Conservation (phyloP, 2,329 filamentous ascomycete species). For the Cryphonectria naterciae region DNA sequence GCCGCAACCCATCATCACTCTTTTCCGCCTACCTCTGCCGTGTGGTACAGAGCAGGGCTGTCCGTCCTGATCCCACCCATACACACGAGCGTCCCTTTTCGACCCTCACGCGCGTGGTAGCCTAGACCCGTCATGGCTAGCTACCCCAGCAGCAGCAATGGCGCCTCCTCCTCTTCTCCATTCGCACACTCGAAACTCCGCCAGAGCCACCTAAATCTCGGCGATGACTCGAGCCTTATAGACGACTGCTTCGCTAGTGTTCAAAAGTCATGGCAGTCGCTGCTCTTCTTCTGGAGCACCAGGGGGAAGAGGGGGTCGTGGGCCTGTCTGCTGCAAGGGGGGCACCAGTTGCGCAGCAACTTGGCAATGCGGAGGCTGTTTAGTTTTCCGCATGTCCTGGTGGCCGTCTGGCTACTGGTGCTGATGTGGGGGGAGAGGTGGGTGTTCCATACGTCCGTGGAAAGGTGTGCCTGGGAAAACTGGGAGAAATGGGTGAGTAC, state of each 20-base stretch:
- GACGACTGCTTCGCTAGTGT: slow-evolving; percentile 42
- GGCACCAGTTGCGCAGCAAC: slow-evolving; percentile 47
- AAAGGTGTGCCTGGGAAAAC: slow-evolving; percentile 75
- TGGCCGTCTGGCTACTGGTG: slow-evolving; percentile 74
- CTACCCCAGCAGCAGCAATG: slow-evolving; percentile 25
- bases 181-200: slow-evolving; percentile 26
- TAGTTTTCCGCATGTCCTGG: slow-evolving; percentile 69
- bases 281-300: slow-evolving; percentile 49
- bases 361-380: slow-evolving; percentile 56
- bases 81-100: background rate
- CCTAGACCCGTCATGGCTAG: slow-evolving; percentile 27
- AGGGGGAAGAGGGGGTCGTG: slow-evolving; percentile 44
- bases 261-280: slow-evolving; percentile 36
- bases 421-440: slow-evolving; percentile 86
- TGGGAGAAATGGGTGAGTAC: slow-evolving; percentile 90
- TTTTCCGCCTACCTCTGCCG: background rate
- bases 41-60: background rate
- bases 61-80: background rate
- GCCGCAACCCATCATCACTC: slow-evolving; percentile 9
- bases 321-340: slow-evolving; percentile 36
- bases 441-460: slow-evolving; percentile 72
- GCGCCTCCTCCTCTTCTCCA: slow-evolving; percentile 25
- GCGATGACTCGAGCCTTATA: slow-evolving; percentile 41
- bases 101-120: slow-evolving; percentile 12
- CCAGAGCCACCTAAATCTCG: slow-evolving; percentile 31